Percentiles rank a stretch among this genome's conserved stretches.
Conservation (phyloP, 1,284 basidiomycete genomes). For the Ganoderma multipileum region DNA sequence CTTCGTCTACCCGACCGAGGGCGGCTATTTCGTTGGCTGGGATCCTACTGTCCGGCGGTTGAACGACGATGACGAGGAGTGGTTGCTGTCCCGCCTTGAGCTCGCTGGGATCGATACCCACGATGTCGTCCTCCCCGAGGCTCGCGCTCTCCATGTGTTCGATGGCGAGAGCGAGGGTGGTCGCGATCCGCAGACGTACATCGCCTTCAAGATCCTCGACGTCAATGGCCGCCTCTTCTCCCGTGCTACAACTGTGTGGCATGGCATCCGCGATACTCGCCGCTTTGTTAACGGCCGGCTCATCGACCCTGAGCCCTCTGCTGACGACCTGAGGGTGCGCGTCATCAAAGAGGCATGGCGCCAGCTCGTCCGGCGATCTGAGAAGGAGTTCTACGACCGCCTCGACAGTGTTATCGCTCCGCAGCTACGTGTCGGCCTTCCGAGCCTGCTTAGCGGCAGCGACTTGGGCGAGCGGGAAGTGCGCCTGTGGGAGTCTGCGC, state of each 20-base stretch:
- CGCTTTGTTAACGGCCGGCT: not conserved
- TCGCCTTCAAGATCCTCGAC: constrained; percentile 16
- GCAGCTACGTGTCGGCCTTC: not conserved
- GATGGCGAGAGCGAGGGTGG: not conserved
- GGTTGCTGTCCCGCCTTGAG: not conserved
- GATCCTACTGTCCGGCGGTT: not conserved
- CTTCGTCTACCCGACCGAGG: not conserved
- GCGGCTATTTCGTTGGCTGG: constrained; percentile 5
- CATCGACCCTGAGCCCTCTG: not conserved
- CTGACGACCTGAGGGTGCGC: not conserved
- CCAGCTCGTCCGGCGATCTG: constrained; percentile 7
- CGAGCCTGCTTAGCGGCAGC: constrained; percentile 7
- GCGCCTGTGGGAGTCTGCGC: constrained; percentile 2
- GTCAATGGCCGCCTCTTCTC: constrained; percentile 26
- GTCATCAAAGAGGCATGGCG: constrained; percentile 31
- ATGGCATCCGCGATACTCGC: constrained; percentile 14
- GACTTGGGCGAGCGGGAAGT: constrained; percentile 21
- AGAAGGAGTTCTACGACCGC: constrained; percentile 20
- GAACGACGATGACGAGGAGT: not conserved
- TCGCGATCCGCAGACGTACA: not conserved
- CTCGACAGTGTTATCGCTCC: constrained; percentile 2
- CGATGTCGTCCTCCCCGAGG: not conserved
- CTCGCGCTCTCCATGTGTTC: not conserved
- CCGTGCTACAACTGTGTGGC: constrained; percentile 23
- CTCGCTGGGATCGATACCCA: not conserved